Evolutionary conservation across 371 early-diverging fungal species (phyloP).

Genomic region (Rhizopus microsporus): DNA sequence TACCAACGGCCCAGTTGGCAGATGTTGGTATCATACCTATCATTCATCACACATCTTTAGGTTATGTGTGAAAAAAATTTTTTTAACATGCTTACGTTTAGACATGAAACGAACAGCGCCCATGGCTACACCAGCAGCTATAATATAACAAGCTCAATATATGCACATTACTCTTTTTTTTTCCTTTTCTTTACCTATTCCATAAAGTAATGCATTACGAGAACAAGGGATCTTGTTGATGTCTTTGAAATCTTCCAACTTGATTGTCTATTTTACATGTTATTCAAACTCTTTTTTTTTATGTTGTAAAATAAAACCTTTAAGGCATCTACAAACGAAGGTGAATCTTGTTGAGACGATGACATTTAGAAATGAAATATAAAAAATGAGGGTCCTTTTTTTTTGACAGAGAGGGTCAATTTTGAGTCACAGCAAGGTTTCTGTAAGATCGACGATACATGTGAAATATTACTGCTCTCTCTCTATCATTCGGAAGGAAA

Average conservation of each 20-base stretch:
- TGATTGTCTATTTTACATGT: constrained; percentile 35
- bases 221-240: constrained; percentile 53
- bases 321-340: constrained; percentile 29
- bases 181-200: constrained; percentile 36
- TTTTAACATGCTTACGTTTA: constrained; percentile 25
- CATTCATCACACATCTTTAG: constrained; percentile 4
- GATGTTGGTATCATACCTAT: constrained; percentile 30
- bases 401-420: not conserved
- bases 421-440: not conserved
- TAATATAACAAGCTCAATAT: not conserved
- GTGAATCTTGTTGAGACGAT: constrained; percentile 18
- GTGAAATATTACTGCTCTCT: not conserved
- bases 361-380: constrained; percentile 7
- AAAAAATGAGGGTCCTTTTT: not conserved
- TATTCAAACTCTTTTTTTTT: not conserved
- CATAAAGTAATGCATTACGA: constrained; percentile 48
- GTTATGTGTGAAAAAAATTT: not conserved
- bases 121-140: constrained; percentile 43
- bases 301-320: constrained; percentile 13
- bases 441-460: not conserved
- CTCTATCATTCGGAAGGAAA: not conserved
- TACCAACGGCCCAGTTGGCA: constrained; percentile 54
- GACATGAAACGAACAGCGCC: constrained; percentile 43
- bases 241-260: constrained; percentile 48
- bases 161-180: not conserved